Evolutionary conservation across 371 early-diverging fungal species (phyloP).

Genomic region (Lichtheimia corymbifera): DNA sequence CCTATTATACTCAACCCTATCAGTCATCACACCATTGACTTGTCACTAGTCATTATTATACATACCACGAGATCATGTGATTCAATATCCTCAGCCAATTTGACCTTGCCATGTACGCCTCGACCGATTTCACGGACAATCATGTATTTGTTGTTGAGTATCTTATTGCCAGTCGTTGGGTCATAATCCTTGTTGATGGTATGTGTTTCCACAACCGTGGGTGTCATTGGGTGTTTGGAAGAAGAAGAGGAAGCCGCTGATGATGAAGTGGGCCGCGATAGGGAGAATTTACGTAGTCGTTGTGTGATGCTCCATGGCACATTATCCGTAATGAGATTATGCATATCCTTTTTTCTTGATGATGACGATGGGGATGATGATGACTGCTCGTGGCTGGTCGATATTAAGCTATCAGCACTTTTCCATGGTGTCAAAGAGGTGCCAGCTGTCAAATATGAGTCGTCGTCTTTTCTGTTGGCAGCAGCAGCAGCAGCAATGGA

Average conservation of each 20-base stretch:
- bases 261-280: slow-evolving; percentile 14
- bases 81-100: slow-evolving; percentile 81
- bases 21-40: not conserved
- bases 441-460: slow-evolving; percentile 11
- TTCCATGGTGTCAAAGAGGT: slow-evolving; percentile 26
- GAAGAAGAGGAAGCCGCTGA: slow-evolving; percentile 2
- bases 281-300: slow-evolving; percentile 19
- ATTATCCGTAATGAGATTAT: not conserved
- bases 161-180: slow-evolving; percentile 83
- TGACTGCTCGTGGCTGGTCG: slow-evolving; percentile 19
- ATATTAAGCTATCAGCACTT: slow-evolving; percentile 25
- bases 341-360: not conserved
- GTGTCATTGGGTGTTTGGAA: slow-evolving; percentile 12
- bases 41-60: not conserved
- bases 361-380: slow-evolving; percentile 15
- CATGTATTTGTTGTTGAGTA: slow-evolving; percentile 94
- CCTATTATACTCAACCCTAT: slow-evolving; percentile 45
- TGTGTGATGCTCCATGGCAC: slow-evolving; percentile 4
- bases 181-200: slow-evolving; percentile 82
- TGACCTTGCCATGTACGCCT: slow-evolving; percentile 97
- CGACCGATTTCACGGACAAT: slow-evolving; percentile 91
- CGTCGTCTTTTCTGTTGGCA: slow-evolving; percentile 10
- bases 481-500: not conserved
- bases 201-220: slow-evolving; percentile 49
- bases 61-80: slow-evolving; percentile 78